These are phyloP conservation scores for Neurospora tetraspora DNA, from an alignment of 495 filamentous ascomycete species.

Conservation along the genomic window DNA sequence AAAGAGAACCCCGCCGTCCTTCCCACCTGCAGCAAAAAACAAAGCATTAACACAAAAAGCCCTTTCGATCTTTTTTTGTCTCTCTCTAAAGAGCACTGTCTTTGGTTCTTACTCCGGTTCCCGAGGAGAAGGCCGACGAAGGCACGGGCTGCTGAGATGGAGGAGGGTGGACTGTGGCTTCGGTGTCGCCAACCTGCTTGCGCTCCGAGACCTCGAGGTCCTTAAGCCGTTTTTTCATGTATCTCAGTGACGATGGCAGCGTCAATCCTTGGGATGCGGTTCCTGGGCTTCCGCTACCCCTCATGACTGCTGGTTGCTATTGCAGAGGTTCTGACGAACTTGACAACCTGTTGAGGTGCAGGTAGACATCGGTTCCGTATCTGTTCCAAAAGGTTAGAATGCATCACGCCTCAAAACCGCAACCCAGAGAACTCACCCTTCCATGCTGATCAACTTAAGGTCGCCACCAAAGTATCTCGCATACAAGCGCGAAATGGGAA, in stretches of 20 bases:
- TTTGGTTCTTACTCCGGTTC: neutral
- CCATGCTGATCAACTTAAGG: constrained; percentile 97
- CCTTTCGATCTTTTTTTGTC: neutral
- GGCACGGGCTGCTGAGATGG: neutral
- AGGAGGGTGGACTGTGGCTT: constrained; percentile 46
- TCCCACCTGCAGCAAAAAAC: neutral
- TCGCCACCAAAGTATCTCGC: constrained; percentile 96
- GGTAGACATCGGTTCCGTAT: constrained; percentile 96
- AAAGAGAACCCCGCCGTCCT: neutral
- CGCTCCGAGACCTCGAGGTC: constrained; percentile 63
- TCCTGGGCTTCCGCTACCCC: constrained; percentile 41
- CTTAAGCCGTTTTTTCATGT: constrained; percentile 50
- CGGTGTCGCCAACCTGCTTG: constrained; percentile 79
- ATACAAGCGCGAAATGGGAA: constrained; percentile 89
- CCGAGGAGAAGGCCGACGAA: neutral
- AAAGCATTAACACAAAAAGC: neutral
- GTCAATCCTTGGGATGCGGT: constrained; percentile 80
- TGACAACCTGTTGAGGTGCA: constrained; percentile 90
- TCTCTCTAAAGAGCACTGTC: neutral
- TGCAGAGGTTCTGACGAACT: constrained; percentile 94
- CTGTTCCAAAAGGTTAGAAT: constrained; percentile 31
- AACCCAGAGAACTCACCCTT: constrained; percentile 61
- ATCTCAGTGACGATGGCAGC: constrained; percentile 38
- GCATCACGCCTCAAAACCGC: neutral
- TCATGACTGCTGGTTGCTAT: constrained; percentile 98